phyloP scores from a whole-genome alignment of 139 green algal species.

The Coelastrella sp. region DNA sequence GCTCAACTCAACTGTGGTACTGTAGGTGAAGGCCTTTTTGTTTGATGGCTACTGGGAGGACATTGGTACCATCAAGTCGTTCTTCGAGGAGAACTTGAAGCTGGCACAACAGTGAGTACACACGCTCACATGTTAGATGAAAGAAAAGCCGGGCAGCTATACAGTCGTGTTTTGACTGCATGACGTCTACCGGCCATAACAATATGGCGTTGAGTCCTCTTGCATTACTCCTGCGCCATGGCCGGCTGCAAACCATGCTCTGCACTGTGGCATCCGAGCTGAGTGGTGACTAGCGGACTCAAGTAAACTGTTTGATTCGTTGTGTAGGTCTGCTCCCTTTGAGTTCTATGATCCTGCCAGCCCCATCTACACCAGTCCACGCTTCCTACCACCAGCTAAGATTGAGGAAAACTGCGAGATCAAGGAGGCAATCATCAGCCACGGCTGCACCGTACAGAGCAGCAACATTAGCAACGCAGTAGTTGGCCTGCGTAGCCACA shows the following conservation, averaged over 20 bases:
- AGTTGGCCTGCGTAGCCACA: slow-evolving; percentile 92
- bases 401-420: slow-evolving; percentile 84
- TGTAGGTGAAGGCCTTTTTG: slow-evolving; percentile 86
- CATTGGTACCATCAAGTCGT: slow-evolving; percentile 99
- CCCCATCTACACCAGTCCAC: slow-evolving; percentile 99
- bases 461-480: slow-evolving; percentile 93
- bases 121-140: too few relatives aligned
- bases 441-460: slow-evolving; percentile 86
- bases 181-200: too few relatives aligned
- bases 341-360: slow-evolving; percentile 98
- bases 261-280: too few relatives aligned
- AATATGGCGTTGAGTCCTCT: too few relatives aligned
- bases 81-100: slow-evolving; percentile 99
- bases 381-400: slow-evolving; percentile 97
- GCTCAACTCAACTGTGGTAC: too few relatives aligned
- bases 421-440: slow-evolving; percentile 81
- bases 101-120: slow-evolving; percentile 82
- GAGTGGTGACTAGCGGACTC: too few relatives aligned
- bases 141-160: too few relatives aligned
- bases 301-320: too few relatives aligned
- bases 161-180: too few relatives aligned
- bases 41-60: slow-evolving; percentile 99
- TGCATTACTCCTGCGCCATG: too few relatives aligned
- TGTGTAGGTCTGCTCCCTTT: slow-evolving; percentile 58
- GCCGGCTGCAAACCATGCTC: too few relatives aligned